Percentiles rank a stretch among this genome's conserved stretches.
Conservation (phyloP, 2,329 filamentous ascomycete species). For the Parafenestella ontariensis region DNA sequence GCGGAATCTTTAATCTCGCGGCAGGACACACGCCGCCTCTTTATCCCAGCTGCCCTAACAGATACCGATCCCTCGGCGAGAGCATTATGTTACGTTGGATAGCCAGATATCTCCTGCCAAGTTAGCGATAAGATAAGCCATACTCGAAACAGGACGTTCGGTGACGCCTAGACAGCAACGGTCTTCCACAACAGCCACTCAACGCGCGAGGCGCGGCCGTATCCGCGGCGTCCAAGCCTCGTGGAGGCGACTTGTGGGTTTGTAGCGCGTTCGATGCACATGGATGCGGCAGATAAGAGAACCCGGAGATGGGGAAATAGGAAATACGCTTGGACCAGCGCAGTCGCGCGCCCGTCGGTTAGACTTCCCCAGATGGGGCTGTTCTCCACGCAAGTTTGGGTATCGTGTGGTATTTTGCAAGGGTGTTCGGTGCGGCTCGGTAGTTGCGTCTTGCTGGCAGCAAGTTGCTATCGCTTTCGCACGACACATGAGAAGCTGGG, state of each 20-base stretch:
- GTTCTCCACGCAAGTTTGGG: conserved; percentile 8
- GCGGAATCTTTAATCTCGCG: not conserved
- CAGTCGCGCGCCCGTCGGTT: conserved; percentile 1
- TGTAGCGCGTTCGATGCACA: no score
- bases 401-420: no score
- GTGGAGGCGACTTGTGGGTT: no score
- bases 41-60: conserved; percentile 4
- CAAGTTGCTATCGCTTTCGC: no score
- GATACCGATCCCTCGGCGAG: conserved; percentile 1
- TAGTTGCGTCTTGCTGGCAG: no score
- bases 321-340: not conserved
- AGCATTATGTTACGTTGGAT: conserved; percentile 4
- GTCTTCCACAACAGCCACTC: conserved; percentile 3
- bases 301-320: not conserved
- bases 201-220: not conserved
- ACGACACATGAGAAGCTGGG: no score
- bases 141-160: not conserved
- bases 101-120: conserved; percentile 12
- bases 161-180: not conserved
- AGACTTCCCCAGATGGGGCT: conserved; percentile 10
- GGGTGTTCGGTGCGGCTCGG: no score
- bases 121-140: conserved; percentile 16
- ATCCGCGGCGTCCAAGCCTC: not conserved
- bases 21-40: not conserved
- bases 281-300: no score